phyloP scores from a whole-genome alignment of 257 asterid genomes.

The Coffea canephora region DNA sequence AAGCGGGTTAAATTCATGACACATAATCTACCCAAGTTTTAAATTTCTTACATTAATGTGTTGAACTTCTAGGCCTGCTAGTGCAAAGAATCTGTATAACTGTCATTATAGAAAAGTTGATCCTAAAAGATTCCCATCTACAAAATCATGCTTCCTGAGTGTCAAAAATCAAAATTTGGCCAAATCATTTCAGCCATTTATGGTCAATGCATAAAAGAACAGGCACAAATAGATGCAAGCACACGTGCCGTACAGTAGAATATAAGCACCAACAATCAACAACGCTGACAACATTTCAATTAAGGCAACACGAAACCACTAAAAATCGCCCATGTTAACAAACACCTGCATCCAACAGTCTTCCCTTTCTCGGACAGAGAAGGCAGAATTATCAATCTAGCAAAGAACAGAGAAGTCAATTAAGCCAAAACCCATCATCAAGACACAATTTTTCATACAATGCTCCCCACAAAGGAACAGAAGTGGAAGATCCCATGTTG shows the following conservation, averaged over 20 bases:
- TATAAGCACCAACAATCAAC: neutral
- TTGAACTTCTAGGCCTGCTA: neutral
- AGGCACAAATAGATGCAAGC: neutral
- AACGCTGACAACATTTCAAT: neutral
- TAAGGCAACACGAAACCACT: neutral
- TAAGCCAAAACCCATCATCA: slow-evolving; percentile 10
- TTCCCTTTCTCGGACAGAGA: neutral
- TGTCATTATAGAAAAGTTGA: no score
- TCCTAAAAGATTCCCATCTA: neutral
- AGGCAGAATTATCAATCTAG: neutral
- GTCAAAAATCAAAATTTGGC: neutral
- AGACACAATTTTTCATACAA: neutral
- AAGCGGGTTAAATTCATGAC: no score
- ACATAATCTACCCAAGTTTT: no score
- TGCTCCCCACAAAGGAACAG: neutral
- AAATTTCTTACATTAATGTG: no score
- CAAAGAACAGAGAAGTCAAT: neutral
- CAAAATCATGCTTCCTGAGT: neutral
- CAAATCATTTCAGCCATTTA: neutral
- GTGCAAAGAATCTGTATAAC: neutral
- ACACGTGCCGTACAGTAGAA: neutral
- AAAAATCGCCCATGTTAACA: neutral
- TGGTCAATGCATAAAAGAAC: neutral
- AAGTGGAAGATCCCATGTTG: slow-evolving; percentile 6
- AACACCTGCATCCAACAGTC: neutral